Conservation (phyloP, 306 rosid species). For the Alnus rubra region DNA sequence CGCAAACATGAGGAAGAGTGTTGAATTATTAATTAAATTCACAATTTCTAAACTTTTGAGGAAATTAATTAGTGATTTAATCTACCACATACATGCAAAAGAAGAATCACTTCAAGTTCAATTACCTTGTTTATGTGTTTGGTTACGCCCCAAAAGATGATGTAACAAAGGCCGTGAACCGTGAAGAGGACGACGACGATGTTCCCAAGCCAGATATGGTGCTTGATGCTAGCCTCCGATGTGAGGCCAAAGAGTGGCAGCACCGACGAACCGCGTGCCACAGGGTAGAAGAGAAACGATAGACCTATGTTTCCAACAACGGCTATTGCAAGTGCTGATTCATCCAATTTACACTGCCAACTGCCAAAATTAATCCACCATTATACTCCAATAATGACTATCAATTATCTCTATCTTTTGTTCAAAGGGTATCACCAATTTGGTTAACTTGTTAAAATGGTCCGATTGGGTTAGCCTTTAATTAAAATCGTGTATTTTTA, state of each 20-base stretch:
- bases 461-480: too few relatives aligned
- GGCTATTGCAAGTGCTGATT: conserved; percentile 34
- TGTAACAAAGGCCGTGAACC: conserved; percentile 43
- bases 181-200: conserved; percentile 40
- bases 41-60: too few relatives aligned
- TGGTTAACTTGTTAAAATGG: too few relatives aligned
- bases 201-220: conserved; percentile 55
- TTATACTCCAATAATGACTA: neutral
- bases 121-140: conserved; percentile 28
- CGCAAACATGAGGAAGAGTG: too few relatives aligned
- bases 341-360: conserved; percentile 41
- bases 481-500: too few relatives aligned
- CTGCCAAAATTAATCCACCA: conserved; percentile 16
- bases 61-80: too few relatives aligned
- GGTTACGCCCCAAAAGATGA: conserved; percentile 32
- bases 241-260: conserved; percentile 45
- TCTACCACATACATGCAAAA: too few relatives aligned
- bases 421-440: too few relatives aligned
- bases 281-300: conserved; percentile 44
- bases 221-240: conserved; percentile 47
- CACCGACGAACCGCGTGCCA: conserved; percentile 53
- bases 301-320: conserved; percentile 44
- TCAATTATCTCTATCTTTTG: neutral
- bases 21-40: too few relatives aligned
- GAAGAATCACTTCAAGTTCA: neutral